Evolutionary conservation across 2,329 filamentous ascomycete genomes (phyloP), one percentile per base, ranked within the genome.

Genomic region (Huntiella abstrusa): DNA sequence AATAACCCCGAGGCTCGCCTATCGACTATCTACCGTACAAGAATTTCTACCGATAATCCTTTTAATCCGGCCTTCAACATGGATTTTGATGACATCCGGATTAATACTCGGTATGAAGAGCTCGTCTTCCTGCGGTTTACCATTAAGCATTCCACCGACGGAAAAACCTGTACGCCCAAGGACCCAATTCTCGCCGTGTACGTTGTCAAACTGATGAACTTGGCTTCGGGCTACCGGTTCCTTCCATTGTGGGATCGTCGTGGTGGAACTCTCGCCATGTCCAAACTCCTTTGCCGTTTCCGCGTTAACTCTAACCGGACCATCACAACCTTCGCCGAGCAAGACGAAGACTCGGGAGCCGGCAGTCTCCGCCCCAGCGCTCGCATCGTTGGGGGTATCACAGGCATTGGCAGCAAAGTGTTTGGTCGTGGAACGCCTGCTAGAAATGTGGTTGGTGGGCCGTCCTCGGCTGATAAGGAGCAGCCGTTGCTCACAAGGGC

Each of bases 51-150:
- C 51, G 83, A 83, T 59, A 96, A 98, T 58, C 88, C 87, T 17
- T 96, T 93, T 64, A 93, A 94, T 59, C 91, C 91, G 1, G 69
- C 79, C 47, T 98, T 93, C 61, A 76, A 87, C 54, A 77, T 84
- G 54, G 73, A 74, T 49, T 83, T 88, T 62, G 22, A 28, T 10
- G 75, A 75, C 51, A 80, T 95, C 61, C 79, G 77, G 47, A 69
- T 95, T 17, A 85, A 85, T 41, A 96, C 91, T n/a, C 92, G 92
- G 58, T 87, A 88, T 57, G 87, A 88, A 0, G 85, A 91, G 55
- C 69, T 98, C 28, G 81, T 96, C 49, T 96, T 96, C 60, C 78
- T 98, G 45, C 82, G 86, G 40, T 94, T 85, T 75, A 87, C 80
- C 17, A 85, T 96, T 47, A 88, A 83, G 70, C 82, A 91, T 54